These are phyloP conservation scores for Cinnamomum micranthum DNA, from an alignment of 164 flowering plant genomes.

Conservation along the genomic window DNA sequence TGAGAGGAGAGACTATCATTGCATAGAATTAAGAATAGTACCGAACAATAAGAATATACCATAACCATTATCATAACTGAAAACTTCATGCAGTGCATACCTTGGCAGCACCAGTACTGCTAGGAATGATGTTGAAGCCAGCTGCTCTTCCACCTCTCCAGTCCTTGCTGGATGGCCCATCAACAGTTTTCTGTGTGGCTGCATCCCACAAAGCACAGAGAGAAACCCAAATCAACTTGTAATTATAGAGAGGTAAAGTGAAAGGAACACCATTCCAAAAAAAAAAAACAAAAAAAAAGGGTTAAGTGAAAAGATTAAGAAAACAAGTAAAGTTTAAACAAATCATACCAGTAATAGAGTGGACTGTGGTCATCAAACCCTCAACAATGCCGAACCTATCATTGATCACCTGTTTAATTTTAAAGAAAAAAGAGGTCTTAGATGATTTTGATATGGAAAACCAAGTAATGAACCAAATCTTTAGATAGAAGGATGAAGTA, in stretches of 20 bases:
- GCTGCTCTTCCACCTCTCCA: conserved; percentile 99
- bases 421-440: not conserved
- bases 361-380: conserved; percentile 96
- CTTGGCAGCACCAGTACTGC: conserved; percentile 99
- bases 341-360: conserved; percentile 64
- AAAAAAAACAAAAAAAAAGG: not conserved
- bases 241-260: too few relatives aligned
- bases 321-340: not conserved
- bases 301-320: not conserved
- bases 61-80: not conserved
- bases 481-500: not conserved
- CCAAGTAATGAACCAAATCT: not conserved
- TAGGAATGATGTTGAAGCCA: conserved; percentile 91
- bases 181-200: conserved; percentile 98
- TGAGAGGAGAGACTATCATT: not conserved
- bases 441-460: not conserved
- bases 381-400: conserved; percentile 89
- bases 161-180: conserved; percentile 94
- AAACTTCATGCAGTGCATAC: conserved; percentile 21
- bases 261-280: not conserved
- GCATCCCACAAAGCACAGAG: conserved; percentile 6
- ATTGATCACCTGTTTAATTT: conserved; percentile 38
- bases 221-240: not conserved
- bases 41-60: not conserved
- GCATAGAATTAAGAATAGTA: too few relatives aligned